Evolutionary conservation across 1,139 yeast genomes (phyloP).

Genomic region (Candida albicans): DNA sequence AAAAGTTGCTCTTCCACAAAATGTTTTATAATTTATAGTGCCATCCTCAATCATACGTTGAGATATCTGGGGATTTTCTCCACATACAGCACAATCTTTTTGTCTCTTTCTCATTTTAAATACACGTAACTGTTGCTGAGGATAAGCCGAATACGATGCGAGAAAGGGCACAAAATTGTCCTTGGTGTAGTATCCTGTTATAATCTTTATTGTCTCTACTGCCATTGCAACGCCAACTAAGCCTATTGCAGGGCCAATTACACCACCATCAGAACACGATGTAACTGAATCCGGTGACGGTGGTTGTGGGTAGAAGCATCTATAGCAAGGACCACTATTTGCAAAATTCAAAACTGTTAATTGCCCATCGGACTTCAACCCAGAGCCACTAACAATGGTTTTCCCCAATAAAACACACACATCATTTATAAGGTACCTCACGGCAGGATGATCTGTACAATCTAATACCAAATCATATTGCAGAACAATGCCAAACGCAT

Average conservation of each 20-base stretch:
- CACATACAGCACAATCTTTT: conserved; percentile 63
- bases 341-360: conserved; percentile 68
- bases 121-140: conserved; percentile 65
- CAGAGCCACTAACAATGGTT: conserved; percentile 89
- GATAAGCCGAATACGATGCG: conserved; percentile 70
- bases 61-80: conserved; percentile 51
- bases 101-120: conserved; percentile 81
- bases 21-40: conserved; percentile 59
- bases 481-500: conserved; percentile 64
- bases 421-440: conserved; percentile 86
- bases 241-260: conserved; percentile 94
- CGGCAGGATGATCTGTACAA: conserved; percentile 91
- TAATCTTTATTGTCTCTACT: conserved; percentile 74
- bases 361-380: conserved; percentile 90
- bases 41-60: conserved; percentile 45
- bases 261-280: conserved; percentile 93
- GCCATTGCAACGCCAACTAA: conserved; percentile 89
- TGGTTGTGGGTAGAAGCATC: conserved; percentile 90
- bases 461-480: conserved; percentile 78
- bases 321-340: conserved; percentile 83
- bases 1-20: conserved; percentile 61
- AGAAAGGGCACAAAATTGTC: conserved; percentile 67
- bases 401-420: conserved; percentile 68
- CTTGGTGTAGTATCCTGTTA: conserved; percentile 55
- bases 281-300: conserved; percentile 84